Base-by-base conservation (phyloP, 192 early-diverging fungal species). In the Phycomyces nitens region DNA sequence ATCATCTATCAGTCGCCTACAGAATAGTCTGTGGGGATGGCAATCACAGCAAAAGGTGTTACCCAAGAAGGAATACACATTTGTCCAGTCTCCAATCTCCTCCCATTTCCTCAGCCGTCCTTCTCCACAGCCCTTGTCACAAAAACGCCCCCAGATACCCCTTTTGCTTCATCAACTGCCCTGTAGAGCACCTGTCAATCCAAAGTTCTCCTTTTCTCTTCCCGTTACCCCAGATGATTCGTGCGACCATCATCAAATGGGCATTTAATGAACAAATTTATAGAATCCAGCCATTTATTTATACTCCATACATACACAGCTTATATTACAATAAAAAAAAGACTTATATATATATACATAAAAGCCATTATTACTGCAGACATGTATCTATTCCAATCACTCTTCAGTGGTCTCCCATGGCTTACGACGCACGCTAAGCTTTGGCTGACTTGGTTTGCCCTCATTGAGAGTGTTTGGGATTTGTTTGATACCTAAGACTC, bases 401-500 rank as follows among this genome's bases (percentile, higher is more conserved):
- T 34, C 29, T 34, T 2, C 7, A 34, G 7, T 7, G 2, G 29
- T 5, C 7, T 75, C 73, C 74, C 74, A 76, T 47, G 74, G 74
- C 40, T 76, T 76, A 22, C 58, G 69, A 40, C 74, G 65, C 26
- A 56, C 62, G 42, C 34, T 53, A 27, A 71, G 50, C 21, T 66
- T 70, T 12, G 74, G 29, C 42, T 64, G 56, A 21, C 74, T 76
- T 10, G 74, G 74, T 26, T 43, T 43, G 10, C 69, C 74, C 64
- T 76, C 64, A 56, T 76, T 76, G 20, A 76, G 24, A 23, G 57
- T 70, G 53, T 71, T 68, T 49, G 74, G 74, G 38, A 76, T 76
- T 56, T 75, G 73, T 39, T 63, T 61, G 23, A 75, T 75, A 15
- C 71, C 71, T 72, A 56, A 1, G 38, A n/a, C 15, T 41, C 21